A percentile compares a stretch with the other conserved stretches of the same genome.
Conservation (phyloP, 108 stramenopile genomes). For the Heterococcus sp. region DNA sequence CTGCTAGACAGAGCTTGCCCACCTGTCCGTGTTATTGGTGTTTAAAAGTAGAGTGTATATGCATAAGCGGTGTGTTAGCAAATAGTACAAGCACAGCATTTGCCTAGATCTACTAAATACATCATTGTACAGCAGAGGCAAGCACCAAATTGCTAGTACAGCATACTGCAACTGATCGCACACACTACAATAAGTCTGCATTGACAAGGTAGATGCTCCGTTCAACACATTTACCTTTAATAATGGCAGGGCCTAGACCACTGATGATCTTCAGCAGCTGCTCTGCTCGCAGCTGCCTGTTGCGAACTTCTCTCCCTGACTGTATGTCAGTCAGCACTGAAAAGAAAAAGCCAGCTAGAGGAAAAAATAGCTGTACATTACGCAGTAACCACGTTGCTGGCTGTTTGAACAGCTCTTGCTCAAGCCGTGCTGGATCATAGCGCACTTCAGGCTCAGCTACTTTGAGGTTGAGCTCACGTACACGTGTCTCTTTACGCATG, state of each 20-base stretch:
- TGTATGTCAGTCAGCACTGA: conserved; percentile 70
- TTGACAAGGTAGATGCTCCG: too few species aligned
- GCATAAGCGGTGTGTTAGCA: background rate
- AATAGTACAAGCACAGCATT: background rate
- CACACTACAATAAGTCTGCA: too few species aligned
- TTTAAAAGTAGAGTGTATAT: background rate
- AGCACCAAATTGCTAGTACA: conserved; percentile 11
- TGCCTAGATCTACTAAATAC: background rate
- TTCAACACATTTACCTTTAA: too few species aligned
- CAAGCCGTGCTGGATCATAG: conserved; percentile 79
- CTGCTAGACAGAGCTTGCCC: conserved; percentile 85
- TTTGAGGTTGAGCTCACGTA: conserved; percentile 22
- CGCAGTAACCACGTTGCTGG: conserved; percentile 85
- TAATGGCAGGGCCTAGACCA: conserved; percentile 83
- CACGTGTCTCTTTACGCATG: conserved; percentile 21
- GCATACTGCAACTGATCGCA: too few species aligned
- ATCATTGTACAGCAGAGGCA: background rate
- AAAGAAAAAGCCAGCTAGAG: conserved; percentile 75
- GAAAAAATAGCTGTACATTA: conserved; percentile 83
- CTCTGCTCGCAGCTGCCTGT: conserved; percentile 63
- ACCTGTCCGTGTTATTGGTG: too few species aligned
- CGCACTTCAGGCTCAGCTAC: conserved; percentile 81
- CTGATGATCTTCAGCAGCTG: conserved; percentile 75
- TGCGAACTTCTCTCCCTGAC: conserved; percentile 47
- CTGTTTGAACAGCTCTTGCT: conserved; percentile 72